These are phyloP conservation scores for Phylloporus sp. DNA, from an alignment of 768 basidiomycete genomes.

Conservation along the genomic window DNA sequence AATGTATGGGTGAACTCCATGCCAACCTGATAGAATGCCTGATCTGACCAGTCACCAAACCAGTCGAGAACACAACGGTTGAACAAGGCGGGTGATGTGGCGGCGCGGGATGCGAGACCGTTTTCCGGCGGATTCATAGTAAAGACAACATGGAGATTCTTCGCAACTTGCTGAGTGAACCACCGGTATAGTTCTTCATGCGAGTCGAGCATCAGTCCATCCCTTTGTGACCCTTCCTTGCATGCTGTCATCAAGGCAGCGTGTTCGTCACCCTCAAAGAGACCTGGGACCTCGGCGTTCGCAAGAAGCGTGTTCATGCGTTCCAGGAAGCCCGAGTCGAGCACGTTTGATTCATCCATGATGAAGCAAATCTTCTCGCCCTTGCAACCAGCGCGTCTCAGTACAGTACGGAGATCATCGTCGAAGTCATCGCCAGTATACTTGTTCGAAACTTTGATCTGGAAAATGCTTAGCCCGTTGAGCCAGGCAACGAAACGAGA, in stretches of 20 bases:
- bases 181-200: conserved; percentile 97
- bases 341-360: conserved; percentile 99
- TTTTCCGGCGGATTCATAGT: conserved; percentile 99
- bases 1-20: conserved; percentile 94
- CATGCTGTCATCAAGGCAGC: conserved; percentile 98
- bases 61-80: conserved; percentile 99
- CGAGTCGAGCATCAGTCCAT: conserved; percentile 97
- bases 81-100: conserved; percentile 96
- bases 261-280: conserved; percentile 99
- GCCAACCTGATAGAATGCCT: conserved; percentile 97
- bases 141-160: conserved; percentile 97
- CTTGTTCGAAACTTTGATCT: conserved; percentile 99
- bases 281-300: conserved; percentile 99
- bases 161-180: conserved; percentile 98
- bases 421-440: conserved; percentile 99
- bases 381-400: conserved; percentile 95
- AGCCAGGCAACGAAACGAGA: conserved; percentile 99
- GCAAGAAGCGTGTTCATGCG: conserved; percentile 99
- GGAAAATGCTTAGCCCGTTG: conserved; percentile 98
- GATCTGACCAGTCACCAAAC: conserved; percentile 99
- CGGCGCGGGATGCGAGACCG: conserved; percentile 91
- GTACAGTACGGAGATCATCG: conserved; percentile 91
- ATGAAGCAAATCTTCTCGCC: conserved; percentile 99
- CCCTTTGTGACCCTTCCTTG: conserved; percentile 98
- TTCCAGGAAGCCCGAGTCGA: conserved; percentile 98